Evolutionary conservation across 192 early-diverging fungal genomes (phyloP), one percentile per base, ranked within the genome.

Genomic region (Backusella parvicylindrica): DNA sequence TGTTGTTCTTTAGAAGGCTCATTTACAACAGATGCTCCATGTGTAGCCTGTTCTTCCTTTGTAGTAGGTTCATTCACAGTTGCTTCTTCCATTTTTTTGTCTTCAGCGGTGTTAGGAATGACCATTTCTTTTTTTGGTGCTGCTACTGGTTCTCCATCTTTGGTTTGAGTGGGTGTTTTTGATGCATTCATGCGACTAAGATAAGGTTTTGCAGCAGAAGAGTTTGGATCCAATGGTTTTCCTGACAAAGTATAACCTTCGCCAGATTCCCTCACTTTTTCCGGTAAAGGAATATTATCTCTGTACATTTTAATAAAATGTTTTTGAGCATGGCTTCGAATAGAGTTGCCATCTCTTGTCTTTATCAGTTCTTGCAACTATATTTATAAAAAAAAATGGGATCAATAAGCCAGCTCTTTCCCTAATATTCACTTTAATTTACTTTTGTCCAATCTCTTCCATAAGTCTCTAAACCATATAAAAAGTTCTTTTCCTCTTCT

Each of bases 271-370:
- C 60, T 77, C 63, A 96, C 93, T 82, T 94, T 96, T 67, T 81
- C 85, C n/a, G 96, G 96, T 53, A 97, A 81, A 38, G 93, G 93
- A 50, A 93, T 77, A 23, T 83, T 89, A 73, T 95, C 96, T 33
- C 95, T 80, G 79, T 88, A 97, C 77, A 97, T 81, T 78, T 95
- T 94, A 81, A 96, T 96, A 74, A 97, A 95, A 78, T 95, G 91
- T 79, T 96, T 96, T 84, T 96, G 95, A 40, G 95, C 94, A 76
- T 96, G 96, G 70, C 92, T 93, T 71, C 95, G 85, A 71, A 97
- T 93, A 18, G 94, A 93, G 77, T 95, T 92, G 60, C 90, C 56
- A 72, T 95, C 92, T 47, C 96, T 84, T 9, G 95, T 97, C 32
- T 71, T 86, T 16, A 97, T 90, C 68, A 95, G 88, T 28, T 86